Conservation (phyloP, 495 filamentous ascomycete species). For the Neurospora sp. region DNA sequence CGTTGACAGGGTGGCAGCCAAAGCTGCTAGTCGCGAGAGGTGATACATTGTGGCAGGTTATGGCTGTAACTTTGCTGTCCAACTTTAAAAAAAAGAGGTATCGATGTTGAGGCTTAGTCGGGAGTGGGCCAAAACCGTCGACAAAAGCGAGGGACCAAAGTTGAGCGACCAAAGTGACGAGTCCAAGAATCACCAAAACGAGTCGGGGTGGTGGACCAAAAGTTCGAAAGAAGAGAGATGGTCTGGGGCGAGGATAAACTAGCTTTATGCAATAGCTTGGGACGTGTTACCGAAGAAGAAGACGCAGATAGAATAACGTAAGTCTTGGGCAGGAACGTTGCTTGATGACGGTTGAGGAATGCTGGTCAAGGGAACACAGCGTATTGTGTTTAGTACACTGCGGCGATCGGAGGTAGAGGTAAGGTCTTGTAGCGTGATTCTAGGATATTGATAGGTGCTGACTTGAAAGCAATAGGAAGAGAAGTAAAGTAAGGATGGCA, state of each 20-base stretch:
- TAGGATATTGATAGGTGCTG: not conserved
- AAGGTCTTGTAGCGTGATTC: not conserved
- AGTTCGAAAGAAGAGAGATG: not conserved
- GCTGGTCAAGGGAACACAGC: not conserved
- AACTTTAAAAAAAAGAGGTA: not conserved
- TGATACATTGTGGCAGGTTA: slow-evolving; percentile 20
- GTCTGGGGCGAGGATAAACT: not conserved
- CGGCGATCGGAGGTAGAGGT: not conserved
- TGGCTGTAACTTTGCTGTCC: not conserved
- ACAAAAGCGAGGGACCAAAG: not conserved
- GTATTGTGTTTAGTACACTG: not conserved
- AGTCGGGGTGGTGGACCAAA: not conserved
- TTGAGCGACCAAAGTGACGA: not conserved
- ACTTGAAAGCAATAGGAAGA: not conserved
- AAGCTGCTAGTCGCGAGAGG: slow-evolving; percentile 16
- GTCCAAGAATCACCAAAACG: not conserved
- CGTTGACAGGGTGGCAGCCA: slow-evolving; percentile 21
- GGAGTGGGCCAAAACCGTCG: not conserved
- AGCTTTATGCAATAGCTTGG: not conserved
- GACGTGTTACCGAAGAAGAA: not conserved
- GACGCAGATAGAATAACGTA: not conserved
- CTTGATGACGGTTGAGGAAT: not conserved
- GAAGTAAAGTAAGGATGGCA: not conserved
- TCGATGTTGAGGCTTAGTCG: not conserved
- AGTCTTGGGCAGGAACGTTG: not conserved